Conservation (phyloP, 805 yeast species). For the Pichia nakasei region DNA sequence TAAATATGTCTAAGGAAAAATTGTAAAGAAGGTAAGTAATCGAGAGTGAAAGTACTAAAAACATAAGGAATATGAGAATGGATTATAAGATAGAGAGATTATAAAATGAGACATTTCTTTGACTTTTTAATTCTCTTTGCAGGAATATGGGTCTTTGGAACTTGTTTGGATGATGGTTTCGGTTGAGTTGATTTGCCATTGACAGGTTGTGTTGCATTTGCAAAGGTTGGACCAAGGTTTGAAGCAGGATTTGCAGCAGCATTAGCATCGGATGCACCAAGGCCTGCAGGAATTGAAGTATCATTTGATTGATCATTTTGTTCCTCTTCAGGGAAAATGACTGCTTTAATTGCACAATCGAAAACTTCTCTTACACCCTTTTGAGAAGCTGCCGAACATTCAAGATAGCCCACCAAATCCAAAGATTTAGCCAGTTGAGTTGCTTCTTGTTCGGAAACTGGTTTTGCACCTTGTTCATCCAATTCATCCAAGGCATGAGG, state of each 20-base stretch:
- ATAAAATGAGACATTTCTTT: constrained; percentile 42
- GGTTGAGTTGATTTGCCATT: background rate
- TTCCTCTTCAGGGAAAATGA: constrained; percentile 41
- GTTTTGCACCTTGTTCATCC: constrained; percentile 50
- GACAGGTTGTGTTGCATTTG: background rate
- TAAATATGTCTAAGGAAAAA: background rate
- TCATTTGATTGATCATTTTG: background rate
- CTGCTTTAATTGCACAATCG: constrained; percentile 71
- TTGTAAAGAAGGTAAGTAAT: no score
- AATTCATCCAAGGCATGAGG: constrained; percentile 64
- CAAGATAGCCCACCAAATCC: constrained; percentile 67
- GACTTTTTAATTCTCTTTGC: constrained; percentile 30
- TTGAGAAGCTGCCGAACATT: constrained; percentile 88
- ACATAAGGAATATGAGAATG: background rate
- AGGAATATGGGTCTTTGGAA: constrained; percentile 8
- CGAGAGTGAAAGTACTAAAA: no score
- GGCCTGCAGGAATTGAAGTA: background rate
- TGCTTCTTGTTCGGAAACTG: constrained; percentile 58
- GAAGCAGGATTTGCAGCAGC: background rate
- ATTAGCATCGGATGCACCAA: background rate
- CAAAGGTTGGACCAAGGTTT: background rate
- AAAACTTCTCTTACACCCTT: constrained; percentile 78
- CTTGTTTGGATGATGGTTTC: constrained; percentile 1
- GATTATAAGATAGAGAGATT: constrained; percentile 4
- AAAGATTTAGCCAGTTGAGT: constrained; percentile 56